phyloP scores from a whole-genome alignment of 2,329 filamentous ascomycete species.

The Fusarium zealandicum region DNA sequence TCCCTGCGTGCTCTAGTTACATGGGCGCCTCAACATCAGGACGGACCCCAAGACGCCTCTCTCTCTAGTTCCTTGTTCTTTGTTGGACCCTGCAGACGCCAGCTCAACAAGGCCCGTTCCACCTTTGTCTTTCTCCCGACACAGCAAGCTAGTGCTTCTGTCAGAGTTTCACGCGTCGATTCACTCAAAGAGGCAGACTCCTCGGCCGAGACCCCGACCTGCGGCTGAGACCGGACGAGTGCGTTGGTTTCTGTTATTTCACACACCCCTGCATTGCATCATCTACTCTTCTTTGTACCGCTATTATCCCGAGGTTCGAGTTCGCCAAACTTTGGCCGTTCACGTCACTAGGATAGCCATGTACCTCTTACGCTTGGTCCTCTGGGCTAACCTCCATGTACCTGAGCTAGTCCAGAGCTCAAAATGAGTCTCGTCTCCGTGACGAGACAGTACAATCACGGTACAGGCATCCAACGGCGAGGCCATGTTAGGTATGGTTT shows the following conservation, averaged over 20 bases:
- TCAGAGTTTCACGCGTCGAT: too few species aligned
- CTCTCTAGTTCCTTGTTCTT: slow-evolving; percentile 22
- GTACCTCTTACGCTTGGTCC: too few species aligned
- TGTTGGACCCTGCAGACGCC: slow-evolving; percentile 22
- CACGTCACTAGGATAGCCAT: too few species aligned
- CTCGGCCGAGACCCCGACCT: slow-evolving; percentile 8
- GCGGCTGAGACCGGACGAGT: slow-evolving; percentile 8
- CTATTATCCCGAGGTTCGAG: background rate
- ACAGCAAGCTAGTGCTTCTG: slow-evolving; percentile 11
- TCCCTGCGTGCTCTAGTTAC: slow-evolving; percentile 8
- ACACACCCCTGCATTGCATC: too few species aligned
- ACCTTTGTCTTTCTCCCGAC: slow-evolving; percentile 4
- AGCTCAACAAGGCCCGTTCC: slow-evolving; percentile 13
- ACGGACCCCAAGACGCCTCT: background rate
- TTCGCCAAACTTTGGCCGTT: background rate
- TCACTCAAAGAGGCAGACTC: too few species aligned
- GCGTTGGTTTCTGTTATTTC: slow-evolving; percentile 2
- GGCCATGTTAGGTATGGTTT: too few species aligned
- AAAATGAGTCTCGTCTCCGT: too few species aligned
- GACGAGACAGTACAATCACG: too few species aligned
- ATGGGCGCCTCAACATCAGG: background rate
- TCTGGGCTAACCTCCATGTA: too few species aligned
- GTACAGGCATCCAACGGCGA: too few species aligned
- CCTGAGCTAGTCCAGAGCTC: too few species aligned
- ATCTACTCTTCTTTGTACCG: too few species aligned